Evolutionary conservation across 768 basidiomycete genomes (phyloP).

Genomic region (Daedalea quercina): DNA sequence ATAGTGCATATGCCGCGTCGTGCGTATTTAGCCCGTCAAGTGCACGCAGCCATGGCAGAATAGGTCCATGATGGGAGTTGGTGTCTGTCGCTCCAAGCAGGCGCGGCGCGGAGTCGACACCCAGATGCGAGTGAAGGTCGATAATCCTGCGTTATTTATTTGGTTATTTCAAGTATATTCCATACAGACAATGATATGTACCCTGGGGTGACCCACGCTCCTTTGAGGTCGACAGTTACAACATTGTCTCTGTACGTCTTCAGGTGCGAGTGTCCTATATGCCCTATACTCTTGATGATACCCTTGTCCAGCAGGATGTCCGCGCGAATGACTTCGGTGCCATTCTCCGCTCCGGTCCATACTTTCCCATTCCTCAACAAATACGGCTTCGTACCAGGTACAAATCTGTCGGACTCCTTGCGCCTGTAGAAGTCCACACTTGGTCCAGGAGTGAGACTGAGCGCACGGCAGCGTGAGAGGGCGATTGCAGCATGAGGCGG

Average conservation of each 20-base stretch:
- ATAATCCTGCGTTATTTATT: constrained; percentile 24
- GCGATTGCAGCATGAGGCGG: constrained; percentile 2
- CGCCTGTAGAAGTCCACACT: constrained; percentile 42
- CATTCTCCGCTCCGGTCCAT: constrained; percentile 75
- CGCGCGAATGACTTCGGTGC: constrained; percentile 55
- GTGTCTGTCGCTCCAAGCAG: constrained; percentile 31
- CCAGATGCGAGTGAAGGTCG: constrained; percentile 36
- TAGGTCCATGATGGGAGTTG: constrained; percentile 34
- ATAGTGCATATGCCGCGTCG: constrained; percentile 61
- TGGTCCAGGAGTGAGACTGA: constrained; percentile 36
- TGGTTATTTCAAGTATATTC: not conserved
- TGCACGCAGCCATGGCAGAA: constrained; percentile 53
- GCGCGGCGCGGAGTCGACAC: constrained; percentile 10
- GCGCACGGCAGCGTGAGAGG: constrained; percentile 30
- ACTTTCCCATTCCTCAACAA: constrained; percentile 60
- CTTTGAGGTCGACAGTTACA: constrained; percentile 53
- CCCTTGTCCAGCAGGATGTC: constrained; percentile 70
- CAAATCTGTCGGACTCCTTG: constrained; percentile 58
- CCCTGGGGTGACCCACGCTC: constrained; percentile 80
- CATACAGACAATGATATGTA: constrained; percentile 7
- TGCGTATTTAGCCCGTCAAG: constrained; percentile 80
- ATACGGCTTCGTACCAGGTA: constrained; percentile 51
- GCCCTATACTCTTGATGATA: constrained; percentile 54
- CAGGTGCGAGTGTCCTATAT: constrained; percentile 24
- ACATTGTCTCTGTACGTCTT: constrained; percentile 23